Conservation (phyloP, 805 yeast species). For the Barnettozyma wickerhamii region DNA sequence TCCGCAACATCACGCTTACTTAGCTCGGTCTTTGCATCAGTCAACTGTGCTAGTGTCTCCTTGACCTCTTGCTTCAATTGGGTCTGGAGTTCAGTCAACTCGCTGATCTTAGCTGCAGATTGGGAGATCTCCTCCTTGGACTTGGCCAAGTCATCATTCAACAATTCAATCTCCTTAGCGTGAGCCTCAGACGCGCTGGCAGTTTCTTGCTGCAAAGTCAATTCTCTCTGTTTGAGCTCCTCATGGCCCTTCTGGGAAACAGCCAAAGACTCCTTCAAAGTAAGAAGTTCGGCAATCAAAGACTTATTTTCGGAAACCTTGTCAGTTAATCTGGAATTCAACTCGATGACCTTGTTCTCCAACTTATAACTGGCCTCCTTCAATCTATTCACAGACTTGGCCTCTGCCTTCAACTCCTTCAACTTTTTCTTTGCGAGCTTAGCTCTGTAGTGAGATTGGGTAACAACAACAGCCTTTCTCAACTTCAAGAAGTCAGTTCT, state of each 20-base stretch:
- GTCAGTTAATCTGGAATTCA: conserved; percentile 77
- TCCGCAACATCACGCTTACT: conserved; percentile 59
- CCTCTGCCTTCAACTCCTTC: conserved; percentile 68
- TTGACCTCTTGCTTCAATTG: conserved; percentile 61
- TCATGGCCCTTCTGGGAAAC: conserved; percentile 52
- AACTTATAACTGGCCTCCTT: conserved; percentile 89
- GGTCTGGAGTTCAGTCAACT: conserved; percentile 55
- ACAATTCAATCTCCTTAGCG: conserved; percentile 39
- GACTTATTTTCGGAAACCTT: conserved; percentile 80
- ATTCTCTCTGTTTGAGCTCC: conserved; percentile 49
- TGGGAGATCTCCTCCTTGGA: conserved; percentile 53
- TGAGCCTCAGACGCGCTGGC: conserved; percentile 45
- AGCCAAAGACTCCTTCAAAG: conserved; percentile 45
- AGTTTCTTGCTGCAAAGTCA: conserved; percentile 44
- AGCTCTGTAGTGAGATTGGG: conserved; percentile 78
- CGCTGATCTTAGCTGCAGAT: conserved; percentile 56
- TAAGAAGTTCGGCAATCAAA: conserved; percentile 56
- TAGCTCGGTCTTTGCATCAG: conserved; percentile 53
- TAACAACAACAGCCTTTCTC: conserved; percentile 54
- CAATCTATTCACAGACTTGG: conserved; percentile 85
- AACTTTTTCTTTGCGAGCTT: conserved; percentile 66
- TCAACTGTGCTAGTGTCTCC: conserved; percentile 56
- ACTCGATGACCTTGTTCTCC: conserved; percentile 96
- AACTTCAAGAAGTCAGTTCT: conserved; percentile 46
- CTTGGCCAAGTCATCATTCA: conserved; percentile 51